Base-by-base conservation (phyloP, 495 filamentous ascomycete species). In the Daldinia decipiens region DNA sequence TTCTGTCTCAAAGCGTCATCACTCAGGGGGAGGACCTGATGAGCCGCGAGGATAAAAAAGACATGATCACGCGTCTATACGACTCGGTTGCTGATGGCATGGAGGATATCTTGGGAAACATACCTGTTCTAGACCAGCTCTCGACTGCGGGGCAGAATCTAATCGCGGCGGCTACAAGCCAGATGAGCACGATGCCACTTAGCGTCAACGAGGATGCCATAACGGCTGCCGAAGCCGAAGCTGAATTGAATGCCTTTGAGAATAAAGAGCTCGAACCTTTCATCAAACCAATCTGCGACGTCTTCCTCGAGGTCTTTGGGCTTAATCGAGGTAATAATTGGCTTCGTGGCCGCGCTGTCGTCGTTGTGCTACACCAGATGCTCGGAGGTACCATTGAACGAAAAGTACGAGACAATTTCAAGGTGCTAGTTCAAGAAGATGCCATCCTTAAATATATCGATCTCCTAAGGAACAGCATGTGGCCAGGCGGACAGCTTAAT, bases 251-350 rank as follows among this genome's bases (percentile, higher is more conserved):
- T 51, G 96, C 96, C 5, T 98, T 97, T 70, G 95, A 98, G 74
- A 88, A 93, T 68, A 89, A 90, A 63, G 93, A 97, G 71, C 83
- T 93, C 0, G 93, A 97, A 75, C 96, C 96, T 6, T 98, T 99
- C 78, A 94, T 99, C 69, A 98, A 97, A 75, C 96, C 96, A 7
- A 97, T 99, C 68, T 98, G 94, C 79, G 95, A 99, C 78, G 87
- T 98, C 59, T 99, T 99, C 78, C 88, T 98, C 40, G 96, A 98
- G 81, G 86, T 93, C 11, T 99, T 99, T 77, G 94, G 97, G 76
- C 86, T 98, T 27, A 97, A 97, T 75, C 88, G 90, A 31, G 94
- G 93, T 17, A 97, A 94, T 78, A 98, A 96, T 77, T 93, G 91
- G 91, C 87, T 99, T 5, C 91, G 96, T 17, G 96, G 95, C 8